phyloP scores from a whole-genome alignment of 148 eudicot species.

The Tetragonia tetragonoides region DNA sequence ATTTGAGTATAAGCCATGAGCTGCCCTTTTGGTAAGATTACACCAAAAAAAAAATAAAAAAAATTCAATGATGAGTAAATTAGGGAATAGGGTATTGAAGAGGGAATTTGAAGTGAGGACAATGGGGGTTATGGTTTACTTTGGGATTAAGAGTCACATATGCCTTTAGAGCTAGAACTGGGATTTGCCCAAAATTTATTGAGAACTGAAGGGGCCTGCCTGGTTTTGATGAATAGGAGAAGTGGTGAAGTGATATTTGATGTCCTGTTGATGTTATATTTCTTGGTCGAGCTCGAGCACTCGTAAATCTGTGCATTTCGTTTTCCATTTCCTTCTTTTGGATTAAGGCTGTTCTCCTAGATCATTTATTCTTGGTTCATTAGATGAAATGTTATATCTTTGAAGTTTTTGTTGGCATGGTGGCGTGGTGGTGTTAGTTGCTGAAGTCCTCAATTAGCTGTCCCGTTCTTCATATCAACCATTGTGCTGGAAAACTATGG shows the following conservation, averaged over 20 bases:
- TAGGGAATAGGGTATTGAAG: not conserved
- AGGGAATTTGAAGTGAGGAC: not conserved
- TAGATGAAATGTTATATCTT: too few relatives aligned
- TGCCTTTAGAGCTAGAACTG: not conserved
- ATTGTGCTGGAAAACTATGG: too few relatives aligned
- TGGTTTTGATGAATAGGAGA: not conserved
- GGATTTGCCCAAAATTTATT: not conserved
- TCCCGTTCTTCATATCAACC: too few relatives aligned
- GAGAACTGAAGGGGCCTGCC: not conserved
- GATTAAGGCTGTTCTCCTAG: not conserved
- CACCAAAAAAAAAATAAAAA: too few relatives aligned
- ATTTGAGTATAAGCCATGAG: too few relatives aligned
- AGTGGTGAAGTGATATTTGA: not conserved
- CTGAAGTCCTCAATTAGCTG: too few relatives aligned
- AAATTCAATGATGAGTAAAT: too few relatives aligned
- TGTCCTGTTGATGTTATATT: not conserved
- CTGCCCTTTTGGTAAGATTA: too few relatives aligned
- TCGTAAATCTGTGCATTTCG: not conserved
- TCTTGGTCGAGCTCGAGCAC: not conserved
- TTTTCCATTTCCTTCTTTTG: not conserved
- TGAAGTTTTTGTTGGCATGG: not conserved
- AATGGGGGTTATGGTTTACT: not conserved
- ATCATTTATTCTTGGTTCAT: not conserved
- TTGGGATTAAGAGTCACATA: not conserved
- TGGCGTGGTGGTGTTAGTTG: too few relatives aligned